Evolutionary conservation across 2,329 filamentous ascomycete species (phyloP).

Genomic region (Epichloe aotearoae): DNA sequence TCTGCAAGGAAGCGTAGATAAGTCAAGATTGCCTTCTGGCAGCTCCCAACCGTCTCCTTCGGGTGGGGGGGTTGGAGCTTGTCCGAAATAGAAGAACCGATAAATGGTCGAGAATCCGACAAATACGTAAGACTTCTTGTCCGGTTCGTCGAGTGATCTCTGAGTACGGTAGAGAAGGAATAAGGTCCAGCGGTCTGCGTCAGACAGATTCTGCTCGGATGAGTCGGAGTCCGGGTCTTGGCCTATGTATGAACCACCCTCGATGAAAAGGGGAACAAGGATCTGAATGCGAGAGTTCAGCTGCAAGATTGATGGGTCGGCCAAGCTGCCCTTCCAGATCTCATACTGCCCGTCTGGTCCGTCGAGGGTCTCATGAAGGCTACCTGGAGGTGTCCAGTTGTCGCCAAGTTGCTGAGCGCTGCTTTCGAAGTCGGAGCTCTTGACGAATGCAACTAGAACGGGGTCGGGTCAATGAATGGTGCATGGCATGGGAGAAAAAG

Average conservation of each 20-base stretch:
- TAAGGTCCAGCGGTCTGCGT: conserved; percentile 79
- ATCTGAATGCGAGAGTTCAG: conserved; percentile 74
- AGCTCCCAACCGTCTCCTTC: conserved; percentile 31
- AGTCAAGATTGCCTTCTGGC: conserved; percentile 29
- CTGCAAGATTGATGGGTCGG: conserved; percentile 53
- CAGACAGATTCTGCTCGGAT: conserved; percentile 52
- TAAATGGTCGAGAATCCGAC: conserved; percentile 87
- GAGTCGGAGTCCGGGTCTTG: conserved; percentile 34
- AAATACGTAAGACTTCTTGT: conserved; percentile 57
- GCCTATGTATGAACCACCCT: conserved; percentile 70
- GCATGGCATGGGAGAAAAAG: conserved; percentile 5
- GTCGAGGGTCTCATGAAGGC: conserved; percentile 51
- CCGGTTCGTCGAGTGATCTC: conserved; percentile 23
- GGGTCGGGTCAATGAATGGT: conserved; percentile 1
- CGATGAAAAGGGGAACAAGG: conserved; percentile 75
- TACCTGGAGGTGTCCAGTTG: conserved; percentile 60
- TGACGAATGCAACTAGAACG: conserved; percentile 50
- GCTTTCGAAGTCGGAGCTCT: conserved; percentile 46
- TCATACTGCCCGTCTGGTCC: conserved; percentile 56
- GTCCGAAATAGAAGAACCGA: conserved; percentile 57
- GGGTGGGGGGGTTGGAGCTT: conserved; percentile 30
- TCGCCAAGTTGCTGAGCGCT: conserved; percentile 33
- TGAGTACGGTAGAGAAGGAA: conserved; percentile 71
- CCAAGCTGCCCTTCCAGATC: conserved; percentile 68
- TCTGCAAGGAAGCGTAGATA: conserved; percentile 56